Conservation (phyloP, 257 asterid genomes). For the Thymus mandschuricus region DNA sequence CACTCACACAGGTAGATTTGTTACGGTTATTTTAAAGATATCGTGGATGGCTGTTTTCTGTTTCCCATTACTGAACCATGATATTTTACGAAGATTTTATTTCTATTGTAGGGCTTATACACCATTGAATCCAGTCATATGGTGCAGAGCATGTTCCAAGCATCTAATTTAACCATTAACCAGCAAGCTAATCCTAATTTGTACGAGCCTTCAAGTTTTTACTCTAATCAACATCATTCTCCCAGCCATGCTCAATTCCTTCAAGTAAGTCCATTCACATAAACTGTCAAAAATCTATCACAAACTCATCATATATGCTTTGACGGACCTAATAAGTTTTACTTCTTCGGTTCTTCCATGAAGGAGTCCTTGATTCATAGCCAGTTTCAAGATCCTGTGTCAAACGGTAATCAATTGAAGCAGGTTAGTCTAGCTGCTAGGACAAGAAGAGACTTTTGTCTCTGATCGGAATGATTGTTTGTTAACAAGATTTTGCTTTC, state of each 20-base stretch:
- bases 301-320: conserved; percentile 7
- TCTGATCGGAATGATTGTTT: conserved; percentile 16
- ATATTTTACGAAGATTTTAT: conserved; percentile 26
- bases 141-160: conserved; percentile 54
- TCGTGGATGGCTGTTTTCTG: background rate
- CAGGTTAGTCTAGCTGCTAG: conserved; percentile 46
- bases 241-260: conserved; percentile 54
- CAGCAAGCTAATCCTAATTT: conserved; percentile 54
- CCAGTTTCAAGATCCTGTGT: conserved; percentile 57
- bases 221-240: conserved; percentile 54
- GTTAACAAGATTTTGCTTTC: conserved; percentile 32
- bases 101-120: conserved; percentile 53
- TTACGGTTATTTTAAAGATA: conserved; percentile 3
- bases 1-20: conserved; percentile 53
- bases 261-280: conserved; percentile 47
- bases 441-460: conserved; percentile 15
- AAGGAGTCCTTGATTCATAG: conserved; percentile 58
- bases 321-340: background rate
- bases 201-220: conserved; percentile 50
- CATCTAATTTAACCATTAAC: conserved; percentile 47
- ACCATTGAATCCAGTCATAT: conserved; percentile 52
- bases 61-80: background rate
- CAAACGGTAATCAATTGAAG: conserved; percentile 50
- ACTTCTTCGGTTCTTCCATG: background rate
- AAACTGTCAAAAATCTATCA: conserved; percentile 7